These are phyloP conservation scores for Sporothrix inflata DNA, from an alignment of 2,329 filamentous ascomycete species.

Conservation along the genomic window DNA sequence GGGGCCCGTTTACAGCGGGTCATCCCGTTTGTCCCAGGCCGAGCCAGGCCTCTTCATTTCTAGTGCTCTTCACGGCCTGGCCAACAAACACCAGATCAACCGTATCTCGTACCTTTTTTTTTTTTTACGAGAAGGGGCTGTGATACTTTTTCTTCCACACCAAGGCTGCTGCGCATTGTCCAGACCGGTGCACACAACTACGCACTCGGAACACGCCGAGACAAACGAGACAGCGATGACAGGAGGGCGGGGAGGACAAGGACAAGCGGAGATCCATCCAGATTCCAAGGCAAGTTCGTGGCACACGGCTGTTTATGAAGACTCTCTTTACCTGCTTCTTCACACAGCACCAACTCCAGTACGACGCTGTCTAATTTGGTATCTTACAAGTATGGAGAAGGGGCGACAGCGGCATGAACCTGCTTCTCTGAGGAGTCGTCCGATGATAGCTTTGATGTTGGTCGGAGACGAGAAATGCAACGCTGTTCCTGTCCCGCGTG, in stretches of 20 bases:
- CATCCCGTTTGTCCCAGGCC: slow-evolving; percentile 4
- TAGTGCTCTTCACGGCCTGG: neutral
- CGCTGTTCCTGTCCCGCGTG: too few species aligned
- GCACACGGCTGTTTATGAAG: too few species aligned
- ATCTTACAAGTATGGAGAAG: too few species aligned
- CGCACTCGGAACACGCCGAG: neutral
- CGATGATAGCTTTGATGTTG: neutral
- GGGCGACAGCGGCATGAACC: too few species aligned
- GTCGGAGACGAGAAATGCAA: neutral
- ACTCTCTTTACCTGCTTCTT: too few species aligned
- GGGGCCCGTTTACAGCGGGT: neutral
- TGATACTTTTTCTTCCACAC: neutral
- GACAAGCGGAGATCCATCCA: too few species aligned
- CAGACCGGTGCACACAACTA: neutral
- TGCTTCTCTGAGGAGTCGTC: neutral
- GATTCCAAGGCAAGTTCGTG: neutral
- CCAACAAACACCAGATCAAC: neutral
- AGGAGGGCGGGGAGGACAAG: neutral
- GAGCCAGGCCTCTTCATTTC: neutral
- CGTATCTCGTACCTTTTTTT: neutral
- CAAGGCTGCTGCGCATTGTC: neutral
- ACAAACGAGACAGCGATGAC: too few species aligned
- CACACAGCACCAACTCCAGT: too few species aligned
- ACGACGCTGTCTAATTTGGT: too few species aligned
- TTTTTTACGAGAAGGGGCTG: neutral